Conservation (phyloP, 306 rosid species). For the Astragalus membranaceus region DNA sequence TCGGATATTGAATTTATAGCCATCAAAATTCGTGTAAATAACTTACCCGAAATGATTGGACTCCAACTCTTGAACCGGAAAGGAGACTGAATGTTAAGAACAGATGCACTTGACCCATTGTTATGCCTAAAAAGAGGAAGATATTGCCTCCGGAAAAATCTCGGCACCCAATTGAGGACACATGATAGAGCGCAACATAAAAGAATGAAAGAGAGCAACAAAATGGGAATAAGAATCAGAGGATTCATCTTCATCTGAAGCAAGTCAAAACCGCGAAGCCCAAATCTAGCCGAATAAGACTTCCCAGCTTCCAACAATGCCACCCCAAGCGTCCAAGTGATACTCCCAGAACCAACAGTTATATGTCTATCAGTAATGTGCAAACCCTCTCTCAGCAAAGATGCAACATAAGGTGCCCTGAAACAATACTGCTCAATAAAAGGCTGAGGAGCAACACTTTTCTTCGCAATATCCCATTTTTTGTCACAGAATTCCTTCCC, state of each 20-base stretch:
- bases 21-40: not conserved
- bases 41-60: slow-evolving; percentile 83
- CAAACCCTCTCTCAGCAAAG: slow-evolving; percentile 88
- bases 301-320: slow-evolving; percentile 89
- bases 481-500: slow-evolving; percentile 76
- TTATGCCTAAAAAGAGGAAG: slow-evolving; percentile 83
- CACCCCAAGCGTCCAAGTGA: slow-evolving; percentile 97
- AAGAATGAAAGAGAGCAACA: slow-evolving; percentile 58
- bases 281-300: slow-evolving; percentile 46
- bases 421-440: slow-evolving; percentile 96
- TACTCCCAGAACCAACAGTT: slow-evolving; percentile 88
- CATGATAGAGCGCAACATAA: slow-evolving; percentile 61
- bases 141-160: slow-evolving; percentile 68
- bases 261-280: slow-evolving; percentile 49
- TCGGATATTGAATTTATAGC: not conserved
- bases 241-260: slow-evolving; percentile 63
- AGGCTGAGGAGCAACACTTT: slow-evolving; percentile 88
- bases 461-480: slow-evolving; percentile 71
- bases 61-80: slow-evolving; percentile 86
- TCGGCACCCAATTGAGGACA: slow-evolving; percentile 62
- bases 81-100: slow-evolving; percentile 67
- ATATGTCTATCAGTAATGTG: slow-evolving; percentile 69
- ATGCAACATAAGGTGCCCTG: slow-evolving; percentile 74
- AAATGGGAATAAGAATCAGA: slow-evolving; percentile 40
- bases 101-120: slow-evolving; percentile 54